Evolutionary conservation across 2,329 filamentous ascomycete species (phyloP).

Genomic region (Alternaria angustiovoidea): DNA sequence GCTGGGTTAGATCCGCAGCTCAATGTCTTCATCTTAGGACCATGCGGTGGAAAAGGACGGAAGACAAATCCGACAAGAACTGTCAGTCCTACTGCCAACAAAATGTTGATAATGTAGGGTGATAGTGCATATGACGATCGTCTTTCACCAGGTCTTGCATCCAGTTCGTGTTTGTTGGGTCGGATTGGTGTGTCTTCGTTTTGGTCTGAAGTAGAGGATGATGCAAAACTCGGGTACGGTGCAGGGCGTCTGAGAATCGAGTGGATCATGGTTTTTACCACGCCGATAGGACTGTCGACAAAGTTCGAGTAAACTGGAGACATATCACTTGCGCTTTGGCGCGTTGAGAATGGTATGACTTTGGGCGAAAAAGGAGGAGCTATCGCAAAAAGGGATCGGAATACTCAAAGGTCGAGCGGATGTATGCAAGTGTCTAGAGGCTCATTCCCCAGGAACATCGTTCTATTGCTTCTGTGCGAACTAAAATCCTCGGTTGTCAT

Average conservation of each 20-base stretch:
- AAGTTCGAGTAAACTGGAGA: background rate
- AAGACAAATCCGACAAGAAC: constrained; percentile 10
- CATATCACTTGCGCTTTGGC: background rate
- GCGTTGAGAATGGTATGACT: background rate
- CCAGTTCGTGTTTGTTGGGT: background rate
- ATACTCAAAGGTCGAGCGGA: background rate
- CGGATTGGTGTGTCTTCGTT: background rate
- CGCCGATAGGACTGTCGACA: background rate
- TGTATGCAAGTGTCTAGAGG: background rate
- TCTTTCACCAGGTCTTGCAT: background rate
- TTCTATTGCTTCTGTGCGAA: background rate
- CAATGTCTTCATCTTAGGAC: constrained; percentile 10
- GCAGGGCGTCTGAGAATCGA: background rate
- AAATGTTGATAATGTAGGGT: background rate
- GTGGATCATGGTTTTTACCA: background rate
- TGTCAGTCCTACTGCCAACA: constrained; percentile 9
- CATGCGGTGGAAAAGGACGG: constrained; percentile 3
- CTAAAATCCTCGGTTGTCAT: background rate
- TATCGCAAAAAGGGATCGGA: background rate
- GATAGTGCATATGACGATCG: background rate
- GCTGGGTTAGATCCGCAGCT: constrained; percentile 5
- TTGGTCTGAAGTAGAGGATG: background rate
- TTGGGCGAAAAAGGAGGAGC: background rate
- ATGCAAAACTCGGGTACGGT: background rate
- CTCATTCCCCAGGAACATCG: background rate